Evolutionary conservation across 2,329 filamentous ascomycete genomes (phyloP).

Genomic region (Eurotiales sp.): DNA sequence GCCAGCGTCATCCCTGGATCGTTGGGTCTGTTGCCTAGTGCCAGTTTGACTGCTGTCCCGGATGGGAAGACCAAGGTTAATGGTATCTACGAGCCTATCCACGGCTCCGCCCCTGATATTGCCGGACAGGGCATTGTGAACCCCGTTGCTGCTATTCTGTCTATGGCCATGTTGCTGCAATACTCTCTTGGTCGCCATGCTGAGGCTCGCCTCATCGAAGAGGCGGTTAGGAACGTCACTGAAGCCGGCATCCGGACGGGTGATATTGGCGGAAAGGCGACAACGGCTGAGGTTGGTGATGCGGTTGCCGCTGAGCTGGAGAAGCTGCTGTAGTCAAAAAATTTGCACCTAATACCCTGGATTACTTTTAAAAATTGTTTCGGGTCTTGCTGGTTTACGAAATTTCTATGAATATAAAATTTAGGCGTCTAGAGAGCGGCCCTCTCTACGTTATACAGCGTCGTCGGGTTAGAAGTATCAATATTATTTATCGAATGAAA

Average conservation of each 20-base stretch:
- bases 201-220: slow-evolving; percentile 75
- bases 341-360: neutral
- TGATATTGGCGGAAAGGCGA: slow-evolving; percentile 75
- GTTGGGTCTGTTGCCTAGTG: slow-evolving; percentile 82
- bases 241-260: slow-evolving; percentile 74
- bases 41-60: slow-evolving; percentile 79
- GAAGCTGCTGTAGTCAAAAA: slow-evolving; percentile 56
- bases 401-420: neutral
- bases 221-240: slow-evolving; percentile 74
- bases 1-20: slow-evolving; percentile 90
- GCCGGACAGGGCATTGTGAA: slow-evolving; percentile 88
- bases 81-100: slow-evolving; percentile 96
- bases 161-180: slow-evolving; percentile 90
- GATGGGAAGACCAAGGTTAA: slow-evolving; percentile 82
- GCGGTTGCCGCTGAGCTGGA: slow-evolving; percentile 71
- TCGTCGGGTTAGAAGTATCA: neutral
- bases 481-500: neutral
- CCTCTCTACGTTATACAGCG: neutral
- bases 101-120: slow-evolving; percentile 94
- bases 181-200: slow-evolving; percentile 80
- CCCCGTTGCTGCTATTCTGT: slow-evolving; percentile 86
- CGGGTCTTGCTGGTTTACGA: neutral
- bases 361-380: neutral
- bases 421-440: neutral
- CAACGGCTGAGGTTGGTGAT: slow-evolving; percentile 77